Evolutionary conservation across 169 alveolate genomes (phyloP), one percentile per base, ranked within the genome.

Genomic region (Cryptosporidium bovis): DNA sequence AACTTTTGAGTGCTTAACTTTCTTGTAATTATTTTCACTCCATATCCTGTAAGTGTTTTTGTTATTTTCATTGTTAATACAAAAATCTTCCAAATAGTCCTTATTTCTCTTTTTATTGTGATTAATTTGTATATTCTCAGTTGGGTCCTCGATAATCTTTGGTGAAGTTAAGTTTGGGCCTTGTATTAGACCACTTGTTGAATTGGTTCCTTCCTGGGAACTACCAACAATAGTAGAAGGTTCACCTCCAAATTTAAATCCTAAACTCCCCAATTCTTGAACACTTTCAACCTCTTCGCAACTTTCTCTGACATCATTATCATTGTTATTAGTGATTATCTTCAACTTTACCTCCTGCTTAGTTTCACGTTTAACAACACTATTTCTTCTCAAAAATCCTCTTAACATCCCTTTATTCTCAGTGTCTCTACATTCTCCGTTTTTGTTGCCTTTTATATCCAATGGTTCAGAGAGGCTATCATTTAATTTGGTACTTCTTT

Each of bases 51-150:
- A 51, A 27, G 16, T 12, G 31, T 69, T 69, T 51, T 53, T 51
- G 24, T n/a, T 51, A 29, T 69, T 36, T 16, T 31, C 67, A 8
- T 40, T 40, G 1, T 40, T 0, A 16, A 51, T 12, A n/a, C 33
- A 53, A 7, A n/a, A 12, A 8, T 69, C 51, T 12, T 69, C 66
- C 24, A 16, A 16, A 53, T 69, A 33, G 29, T 69, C 55, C 56
- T 69, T 69, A 36, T 10, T 50, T 53, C 83, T 69, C 44, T 69
- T 69, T 53, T 69, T 69, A 31, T 69, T 69, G 64, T 53, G 64
- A n/a, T 53, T 53, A 53, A n/a, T 53, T 53, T 0, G 12, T n/a
- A 53, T n/a, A 20, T 12, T 69, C 4, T 27, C 36, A 20, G 53
- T n/a, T 31, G 7, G 0, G 29, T 12, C 24, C 0, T 71, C 87